Conservation (phyloP, 192 early-diverging fungal species). For the Spizellomyces sp. region DNA sequence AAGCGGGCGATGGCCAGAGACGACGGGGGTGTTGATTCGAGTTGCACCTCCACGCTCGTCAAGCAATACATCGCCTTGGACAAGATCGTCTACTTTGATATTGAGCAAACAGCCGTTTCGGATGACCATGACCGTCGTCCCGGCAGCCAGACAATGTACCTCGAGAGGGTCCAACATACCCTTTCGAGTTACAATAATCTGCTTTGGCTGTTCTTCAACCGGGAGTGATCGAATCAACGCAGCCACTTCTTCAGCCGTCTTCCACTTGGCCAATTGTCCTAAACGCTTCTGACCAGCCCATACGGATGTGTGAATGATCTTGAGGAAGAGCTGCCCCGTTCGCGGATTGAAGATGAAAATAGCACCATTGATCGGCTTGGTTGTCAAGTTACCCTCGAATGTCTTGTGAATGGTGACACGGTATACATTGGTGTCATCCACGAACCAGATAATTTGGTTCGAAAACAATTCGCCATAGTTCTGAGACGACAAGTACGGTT, state of each 20-base stretch:
- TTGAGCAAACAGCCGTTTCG: neutral
- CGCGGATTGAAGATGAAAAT: slow-evolving; percentile 99
- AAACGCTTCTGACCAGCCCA: slow-evolving; percentile 99
- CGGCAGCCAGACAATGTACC: slow-evolving; percentile 55
- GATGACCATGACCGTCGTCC: slow-evolving; percentile 8
- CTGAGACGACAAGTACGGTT: slow-evolving; percentile 93
- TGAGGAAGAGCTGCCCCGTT: slow-evolving; percentile 97
- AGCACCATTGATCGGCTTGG: slow-evolving; percentile 99
- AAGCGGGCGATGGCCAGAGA: neutral
- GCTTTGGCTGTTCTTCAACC: slow-evolving; percentile 99
- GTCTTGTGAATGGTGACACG: slow-evolving; percentile 99
- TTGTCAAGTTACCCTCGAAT: slow-evolving; percentile 98
- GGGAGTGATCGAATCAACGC: slow-evolving; percentile 98
- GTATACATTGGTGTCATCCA: slow-evolving; percentile 99
- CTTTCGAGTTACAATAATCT: slow-evolving; percentile 98
- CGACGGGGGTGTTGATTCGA: neutral
- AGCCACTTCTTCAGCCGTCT: slow-evolving; percentile 99
- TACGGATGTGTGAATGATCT: slow-evolving; percentile 99
- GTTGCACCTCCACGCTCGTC: slow-evolving; percentile 1
- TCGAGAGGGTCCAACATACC: slow-evolving; percentile 99
- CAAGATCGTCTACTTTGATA: neutral
- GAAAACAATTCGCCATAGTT: slow-evolving; percentile 92
- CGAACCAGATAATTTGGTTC: slow-evolving; percentile 99
- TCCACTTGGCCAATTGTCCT: slow-evolving; percentile 99
- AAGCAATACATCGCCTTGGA: neutral